Evolutionary conservation across 495 filamentous ascomycete species (phyloP).

Genomic region (Trypethelium eluteriae): DNA sequence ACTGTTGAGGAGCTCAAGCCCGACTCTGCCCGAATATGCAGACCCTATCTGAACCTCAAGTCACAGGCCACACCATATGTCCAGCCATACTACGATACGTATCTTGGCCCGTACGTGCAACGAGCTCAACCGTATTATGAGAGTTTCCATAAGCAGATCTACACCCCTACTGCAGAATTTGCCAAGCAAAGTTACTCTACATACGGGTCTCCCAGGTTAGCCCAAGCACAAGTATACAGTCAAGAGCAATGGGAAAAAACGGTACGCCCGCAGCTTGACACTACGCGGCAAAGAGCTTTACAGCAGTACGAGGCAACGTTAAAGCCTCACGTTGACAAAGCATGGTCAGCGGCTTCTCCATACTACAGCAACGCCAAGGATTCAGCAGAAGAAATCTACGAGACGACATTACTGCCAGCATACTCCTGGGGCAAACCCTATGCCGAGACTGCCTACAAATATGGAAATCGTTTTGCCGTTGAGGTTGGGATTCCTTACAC

Average conservation of each 20-base stretch:
- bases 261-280: constrained; percentile 63
- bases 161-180: constrained; percentile 56
- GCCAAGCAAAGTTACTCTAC: constrained; percentile 55
- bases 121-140: constrained; percentile 65
- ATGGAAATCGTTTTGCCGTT: constrained; percentile 56
- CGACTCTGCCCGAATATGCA: constrained; percentile 71
- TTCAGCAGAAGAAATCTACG: constrained; percentile 57
- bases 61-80: constrained; percentile 65
- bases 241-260: constrained; percentile 68
- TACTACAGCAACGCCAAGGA: constrained; percentile 61
- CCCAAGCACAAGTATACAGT: constrained; percentile 55
- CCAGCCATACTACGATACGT: constrained; percentile 77
- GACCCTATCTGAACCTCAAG: constrained; percentile 66
- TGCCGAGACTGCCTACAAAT: constrained; percentile 57
- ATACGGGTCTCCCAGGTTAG: constrained; percentile 71
- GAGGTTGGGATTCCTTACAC: constrained; percentile 67
- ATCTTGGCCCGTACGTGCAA: constrained; percentile 77
- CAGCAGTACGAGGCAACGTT: constrained; percentile 61
- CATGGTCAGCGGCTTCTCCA: constrained; percentile 50
- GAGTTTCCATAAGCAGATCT: constrained; percentile 55
- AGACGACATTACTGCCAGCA: constrained; percentile 64
- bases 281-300: constrained; percentile 50
- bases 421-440: constrained; percentile 68
- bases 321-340: constrained; percentile 64
- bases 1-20: constrained; percentile 56